A percentile compares a stretch with the other conserved stretches of the same genome.
phyloP scores from a whole-genome alignment of 805 yeast genomes.

The Candida suzukii region DNA sequence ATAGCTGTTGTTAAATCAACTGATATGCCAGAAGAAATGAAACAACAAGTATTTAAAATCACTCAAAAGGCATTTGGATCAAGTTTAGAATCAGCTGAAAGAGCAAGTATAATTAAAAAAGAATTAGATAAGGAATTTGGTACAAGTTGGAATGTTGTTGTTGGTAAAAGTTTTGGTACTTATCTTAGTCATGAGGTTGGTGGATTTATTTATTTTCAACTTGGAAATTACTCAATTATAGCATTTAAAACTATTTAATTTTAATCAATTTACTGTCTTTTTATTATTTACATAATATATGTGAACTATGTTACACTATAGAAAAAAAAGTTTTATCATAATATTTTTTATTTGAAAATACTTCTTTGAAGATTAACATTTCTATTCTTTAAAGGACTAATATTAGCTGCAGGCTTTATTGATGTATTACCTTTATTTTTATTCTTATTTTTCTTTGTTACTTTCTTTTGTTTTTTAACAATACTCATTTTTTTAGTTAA shows the following conservation, averaged over 20 bases:
- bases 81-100: constrained; percentile 43
- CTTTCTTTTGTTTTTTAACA: too few relatives aligned
- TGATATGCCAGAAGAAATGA: constrained; percentile 42
- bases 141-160: constrained; percentile 75
- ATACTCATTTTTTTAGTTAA: background rate
- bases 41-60: constrained; percentile 39
- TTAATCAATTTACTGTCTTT: too few relatives aligned
- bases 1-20: constrained; percentile 18
- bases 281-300: too few relatives aligned
- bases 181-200: constrained; percentile 75
- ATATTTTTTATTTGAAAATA: constrained; percentile 9
- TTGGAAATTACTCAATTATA: constrained; percentile 61
- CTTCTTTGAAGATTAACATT: constrained; percentile 11
- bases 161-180: constrained; percentile 73
- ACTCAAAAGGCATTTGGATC: constrained; percentile 37
- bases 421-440: background rate
- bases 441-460: constrained; percentile 2
- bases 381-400: constrained; percentile 17
- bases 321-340: background rate
- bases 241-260: constrained; percentile 58
- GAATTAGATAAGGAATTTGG: constrained; percentile 57
- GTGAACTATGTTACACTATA: too few relatives aligned
- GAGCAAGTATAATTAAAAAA: constrained; percentile 61
- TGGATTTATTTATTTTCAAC: constrained; percentile 61
- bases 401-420: background rate